Evolutionary conservation across 106 monocot genomes (phyloP).

Genomic region (Platanthera zijinensis): DNA sequence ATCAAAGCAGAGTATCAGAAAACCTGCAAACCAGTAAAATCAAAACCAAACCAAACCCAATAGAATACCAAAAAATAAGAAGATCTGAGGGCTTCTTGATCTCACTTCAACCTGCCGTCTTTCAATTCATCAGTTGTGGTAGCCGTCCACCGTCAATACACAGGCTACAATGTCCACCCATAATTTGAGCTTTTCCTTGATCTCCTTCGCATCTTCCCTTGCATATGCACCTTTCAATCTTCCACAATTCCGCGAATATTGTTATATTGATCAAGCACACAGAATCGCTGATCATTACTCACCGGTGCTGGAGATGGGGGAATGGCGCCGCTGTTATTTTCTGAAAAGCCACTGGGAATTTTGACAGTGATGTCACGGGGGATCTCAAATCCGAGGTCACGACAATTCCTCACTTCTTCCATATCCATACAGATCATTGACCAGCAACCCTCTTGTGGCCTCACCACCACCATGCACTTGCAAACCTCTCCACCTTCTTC

Average conservation of each 20-base stretch:
- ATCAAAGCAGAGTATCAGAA: too few species aligned
- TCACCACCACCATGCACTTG: constrained; percentile 11
- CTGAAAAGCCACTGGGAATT: constrained; percentile 10
- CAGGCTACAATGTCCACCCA: constrained; percentile 15
- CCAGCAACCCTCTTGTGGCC: constrained; percentile 11
- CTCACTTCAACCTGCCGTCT: neutral
- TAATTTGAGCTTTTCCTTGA: constrained; percentile 16
- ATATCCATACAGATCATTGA: constrained; percentile 28
- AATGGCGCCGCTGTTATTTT: constrained; percentile 4
- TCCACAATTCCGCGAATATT: neutral
- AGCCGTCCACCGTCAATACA: constrained; percentile 1
- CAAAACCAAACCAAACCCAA: too few species aligned
- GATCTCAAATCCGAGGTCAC: constrained; percentile 31
- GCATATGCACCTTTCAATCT: neutral
- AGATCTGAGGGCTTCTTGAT: neutral
- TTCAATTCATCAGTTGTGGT: neutral
- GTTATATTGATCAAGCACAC: neutral
- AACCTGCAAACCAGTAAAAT: too few species aligned
- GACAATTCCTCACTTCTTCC: constrained; percentile 32
- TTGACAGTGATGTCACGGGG: constrained; percentile 39
- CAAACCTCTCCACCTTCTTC: neutral
- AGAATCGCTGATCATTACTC: neutral
- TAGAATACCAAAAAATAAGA: neutral
- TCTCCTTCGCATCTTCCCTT: constrained; percentile 12
- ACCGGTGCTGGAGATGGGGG: constrained; percentile 26